Percentiles rank a stretch among this genome's conserved stretches.
These are phyloP conservation scores for Nicotiana obtusifolia DNA, from an alignment of 257 asterid species.

Conservation along the genomic window DNA sequence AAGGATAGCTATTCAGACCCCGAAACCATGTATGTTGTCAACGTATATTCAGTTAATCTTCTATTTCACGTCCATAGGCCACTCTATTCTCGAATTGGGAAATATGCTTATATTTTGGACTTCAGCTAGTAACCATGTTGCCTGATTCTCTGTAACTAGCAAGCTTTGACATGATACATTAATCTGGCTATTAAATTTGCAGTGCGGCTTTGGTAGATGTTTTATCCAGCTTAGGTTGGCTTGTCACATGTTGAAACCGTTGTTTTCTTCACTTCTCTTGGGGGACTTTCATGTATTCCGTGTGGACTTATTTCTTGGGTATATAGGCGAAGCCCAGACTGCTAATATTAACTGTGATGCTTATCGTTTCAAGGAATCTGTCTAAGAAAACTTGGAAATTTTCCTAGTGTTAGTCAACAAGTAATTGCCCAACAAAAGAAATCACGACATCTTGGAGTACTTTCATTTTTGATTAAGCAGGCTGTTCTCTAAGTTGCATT, in stretches of 20 bases:
- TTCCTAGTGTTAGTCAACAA: neutral
- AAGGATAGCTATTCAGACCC: slow-evolving; percentile 74
- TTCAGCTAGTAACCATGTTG: neutral
- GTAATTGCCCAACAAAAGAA: neutral
- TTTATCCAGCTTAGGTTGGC: neutral
- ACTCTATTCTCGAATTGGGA: neutral
- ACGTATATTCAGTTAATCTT: neutral
- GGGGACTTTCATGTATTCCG: neutral
- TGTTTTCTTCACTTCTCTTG: neutral
- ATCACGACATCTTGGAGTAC: neutral
- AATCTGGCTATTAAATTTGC: neutral
- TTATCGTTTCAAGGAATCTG: neutral
- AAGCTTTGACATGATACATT: neutral
- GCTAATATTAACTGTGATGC: neutral
- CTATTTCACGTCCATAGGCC: neutral
- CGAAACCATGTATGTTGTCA: slow-evolving; percentile 55
- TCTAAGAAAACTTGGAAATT: neutral
- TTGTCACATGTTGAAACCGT: neutral
- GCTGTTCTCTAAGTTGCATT: neutral
- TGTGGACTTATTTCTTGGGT: neutral
- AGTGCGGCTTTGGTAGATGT: neutral
- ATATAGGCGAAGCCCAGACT: neutral
- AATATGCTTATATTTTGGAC: neutral
- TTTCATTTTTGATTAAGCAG: neutral
- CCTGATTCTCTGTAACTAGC: neutral